These are phyloP conservation scores for Penicillium bovifimosum DNA, from an alignment of 495 filamentous ascomycete species.

Conservation along the genomic window DNA sequence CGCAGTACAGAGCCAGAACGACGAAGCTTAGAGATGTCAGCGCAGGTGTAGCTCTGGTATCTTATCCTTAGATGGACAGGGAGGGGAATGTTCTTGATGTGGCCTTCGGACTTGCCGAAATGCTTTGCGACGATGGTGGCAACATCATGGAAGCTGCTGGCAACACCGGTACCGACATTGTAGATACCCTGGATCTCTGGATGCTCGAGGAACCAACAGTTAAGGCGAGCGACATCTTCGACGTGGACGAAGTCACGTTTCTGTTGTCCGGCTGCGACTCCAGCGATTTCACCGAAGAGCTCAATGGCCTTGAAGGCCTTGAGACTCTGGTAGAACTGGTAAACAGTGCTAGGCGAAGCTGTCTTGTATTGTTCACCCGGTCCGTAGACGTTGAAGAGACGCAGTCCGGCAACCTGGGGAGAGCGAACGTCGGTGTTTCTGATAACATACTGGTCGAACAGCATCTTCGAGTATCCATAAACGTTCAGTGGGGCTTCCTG, in stretches of 20 bases:
- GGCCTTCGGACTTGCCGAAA: not conserved
- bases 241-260: constrained; percentile 5
- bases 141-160: not conserved
- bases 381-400: constrained; percentile 3
- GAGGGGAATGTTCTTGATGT: not conserved
- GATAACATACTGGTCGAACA: not conserved
- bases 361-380: not conserved
- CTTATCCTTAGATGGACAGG: not conserved
- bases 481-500: not conserved
- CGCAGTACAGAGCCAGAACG: not conserved
- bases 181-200: constrained; percentile 1
- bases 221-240: constrained; percentile 2
- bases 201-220: constrained; percentile 7
- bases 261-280: constrained; percentile 1
- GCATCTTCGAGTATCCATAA: not conserved
- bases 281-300: constrained; percentile 1
- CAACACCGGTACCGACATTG: constrained; percentile 3
- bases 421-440: not conserved
- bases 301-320: constrained; percentile 1
- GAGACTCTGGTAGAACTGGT: not conserved
- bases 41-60: not conserved
- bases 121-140: not conserved
- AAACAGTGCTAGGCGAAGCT: not conserved
- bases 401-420: not conserved
- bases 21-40: constrained; percentile 2